A percentile compares a stretch with the other conserved stretches of the same genome.
Evolutionary conservation across 208 protist genomes (phyloP).

Genomic region (Acanthamoeba quina): DNA sequence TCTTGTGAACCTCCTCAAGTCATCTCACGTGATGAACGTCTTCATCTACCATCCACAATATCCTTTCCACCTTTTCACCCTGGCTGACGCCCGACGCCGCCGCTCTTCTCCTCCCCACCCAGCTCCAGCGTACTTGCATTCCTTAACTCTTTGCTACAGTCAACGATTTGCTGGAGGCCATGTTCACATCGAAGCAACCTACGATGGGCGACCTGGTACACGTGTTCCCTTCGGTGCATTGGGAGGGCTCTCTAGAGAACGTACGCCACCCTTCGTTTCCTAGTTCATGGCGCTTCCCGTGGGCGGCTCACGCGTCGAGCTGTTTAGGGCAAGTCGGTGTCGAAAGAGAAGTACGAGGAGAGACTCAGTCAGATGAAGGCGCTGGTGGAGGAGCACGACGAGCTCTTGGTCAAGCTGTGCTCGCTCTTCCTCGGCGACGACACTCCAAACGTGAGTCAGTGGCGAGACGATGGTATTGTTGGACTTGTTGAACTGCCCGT

Average conservation of each 20-base stretch:
- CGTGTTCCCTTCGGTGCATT: background rate
- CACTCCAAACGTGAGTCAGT: background rate
- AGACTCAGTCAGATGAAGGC: conserved; percentile 7
- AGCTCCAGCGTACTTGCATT: background rate
- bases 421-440: conserved; percentile 23
- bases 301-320: background rate
- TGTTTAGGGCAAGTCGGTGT: background rate
- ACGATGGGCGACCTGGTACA: background rate
- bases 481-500: background rate
- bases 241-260: background rate
- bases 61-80: background rate
- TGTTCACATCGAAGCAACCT: conserved; percentile 46
- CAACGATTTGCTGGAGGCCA: conserved; percentile 26
- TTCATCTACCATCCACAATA: conserved; percentile 52
- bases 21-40: conserved; percentile 45
- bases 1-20: conserved; percentile 20
- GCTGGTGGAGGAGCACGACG: conserved; percentile 1
- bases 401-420: conserved; percentile 32
- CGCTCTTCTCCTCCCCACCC: background rate
- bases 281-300: background rate
- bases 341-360: conserved; percentile 2
- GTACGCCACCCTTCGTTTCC: background rate
- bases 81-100: background rate
- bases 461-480: background rate
- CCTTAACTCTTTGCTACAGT: conserved; percentile 31